Percentiles rank a stretch among this genome's conserved stretches.
Conservation (phyloP, 257 asterid species). For the Solanum medicagineum region DNA sequence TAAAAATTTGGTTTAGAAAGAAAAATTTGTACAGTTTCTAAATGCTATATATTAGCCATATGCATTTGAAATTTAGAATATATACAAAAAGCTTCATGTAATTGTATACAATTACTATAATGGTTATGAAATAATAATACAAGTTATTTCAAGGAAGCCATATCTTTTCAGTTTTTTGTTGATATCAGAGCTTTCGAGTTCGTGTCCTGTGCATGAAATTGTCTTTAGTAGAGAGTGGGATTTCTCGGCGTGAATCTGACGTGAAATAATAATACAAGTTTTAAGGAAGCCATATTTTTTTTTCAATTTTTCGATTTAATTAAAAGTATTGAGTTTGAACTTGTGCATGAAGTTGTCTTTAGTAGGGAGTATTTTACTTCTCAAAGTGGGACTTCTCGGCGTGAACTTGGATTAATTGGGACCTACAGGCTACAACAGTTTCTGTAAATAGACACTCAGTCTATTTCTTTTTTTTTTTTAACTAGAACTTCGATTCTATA, state of each 20-base stretch:
- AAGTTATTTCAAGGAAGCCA: neutral
- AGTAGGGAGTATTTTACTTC: neutral
- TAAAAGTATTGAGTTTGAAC: neutral
- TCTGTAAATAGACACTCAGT: too few relatives aligned
- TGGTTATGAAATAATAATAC: neutral
- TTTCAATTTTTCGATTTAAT: neutral
- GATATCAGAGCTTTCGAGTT: neutral
- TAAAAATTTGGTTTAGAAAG: neutral
- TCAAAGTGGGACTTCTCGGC: rapidly evolving
- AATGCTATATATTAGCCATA: neutral
- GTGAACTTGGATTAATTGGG: rapidly evolving
- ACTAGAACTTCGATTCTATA: too few relatives aligned
- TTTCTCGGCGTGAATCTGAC: rapidly evolving
- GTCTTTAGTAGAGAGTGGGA: neutral
- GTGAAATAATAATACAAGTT: too few relatives aligned
- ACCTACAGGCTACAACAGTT: too few relatives aligned
- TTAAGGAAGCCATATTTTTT: neutral
- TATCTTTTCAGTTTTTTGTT: neutral
- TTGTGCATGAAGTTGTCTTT: neutral
- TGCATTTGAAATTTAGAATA: neutral
- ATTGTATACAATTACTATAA: neutral
- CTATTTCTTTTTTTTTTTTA: too few relatives aligned
- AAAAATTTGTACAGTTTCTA: neutral
- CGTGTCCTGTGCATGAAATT: neutral
- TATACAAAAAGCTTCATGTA: neutral